Percentiles rank a stretch among this genome's conserved stretches.
phyloP scores from a whole-genome alignment of 805 yeast genomes.

The Candida patagonica region DNA sequence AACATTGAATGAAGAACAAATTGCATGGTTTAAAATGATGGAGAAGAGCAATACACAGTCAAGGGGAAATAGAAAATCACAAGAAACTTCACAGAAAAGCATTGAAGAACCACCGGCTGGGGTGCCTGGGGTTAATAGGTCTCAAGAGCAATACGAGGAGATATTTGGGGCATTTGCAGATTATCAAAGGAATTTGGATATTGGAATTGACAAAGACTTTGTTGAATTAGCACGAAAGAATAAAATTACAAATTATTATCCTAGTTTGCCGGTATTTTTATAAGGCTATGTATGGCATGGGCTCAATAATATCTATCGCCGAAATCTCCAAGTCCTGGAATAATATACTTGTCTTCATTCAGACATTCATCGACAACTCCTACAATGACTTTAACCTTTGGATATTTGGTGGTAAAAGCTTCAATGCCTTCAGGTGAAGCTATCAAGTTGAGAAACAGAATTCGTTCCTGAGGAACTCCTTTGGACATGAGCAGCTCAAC shows the following conservation, averaged over 20 bases:
- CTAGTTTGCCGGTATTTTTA: conserved; percentile 11
- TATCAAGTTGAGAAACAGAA: conserved; percentile 80
- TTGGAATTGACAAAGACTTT: conserved; percentile 5
- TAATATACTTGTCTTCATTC: conserved; percentile 75
- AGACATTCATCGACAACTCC: conserved; percentile 87
- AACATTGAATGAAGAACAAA: conserved; percentile 20
- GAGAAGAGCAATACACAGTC: conserved; percentile 15
- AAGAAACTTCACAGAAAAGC: neutral
- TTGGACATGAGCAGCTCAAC: conserved; percentile 78
- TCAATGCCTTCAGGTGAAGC: conserved; percentile 93
- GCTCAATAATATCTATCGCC: conserved; percentile 96
- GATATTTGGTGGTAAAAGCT: conserved; percentile 68
- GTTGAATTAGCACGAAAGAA: neutral
- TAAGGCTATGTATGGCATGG: too few relatives aligned
- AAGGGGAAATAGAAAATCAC: neutral
- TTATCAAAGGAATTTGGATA: conserved; percentile 9
- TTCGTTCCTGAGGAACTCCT: conserved; percentile 83
- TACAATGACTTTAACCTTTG: conserved; percentile 79
- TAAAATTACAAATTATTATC: conserved; percentile 12
- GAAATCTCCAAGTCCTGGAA: conserved; percentile 95
- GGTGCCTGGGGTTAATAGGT: conserved; percentile 3
- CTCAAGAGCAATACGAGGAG: conserved; percentile 1
- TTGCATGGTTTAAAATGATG: conserved; percentile 16
- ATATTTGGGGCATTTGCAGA: conserved; percentile 10
- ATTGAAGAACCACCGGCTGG: conserved; percentile 10